A percentile compares a stretch with the other conserved stretches of the same genome.
Evolutionary conservation across 2,329 filamentous ascomycete species (phyloP).

Genomic region (Xylariaceae sp.): DNA sequence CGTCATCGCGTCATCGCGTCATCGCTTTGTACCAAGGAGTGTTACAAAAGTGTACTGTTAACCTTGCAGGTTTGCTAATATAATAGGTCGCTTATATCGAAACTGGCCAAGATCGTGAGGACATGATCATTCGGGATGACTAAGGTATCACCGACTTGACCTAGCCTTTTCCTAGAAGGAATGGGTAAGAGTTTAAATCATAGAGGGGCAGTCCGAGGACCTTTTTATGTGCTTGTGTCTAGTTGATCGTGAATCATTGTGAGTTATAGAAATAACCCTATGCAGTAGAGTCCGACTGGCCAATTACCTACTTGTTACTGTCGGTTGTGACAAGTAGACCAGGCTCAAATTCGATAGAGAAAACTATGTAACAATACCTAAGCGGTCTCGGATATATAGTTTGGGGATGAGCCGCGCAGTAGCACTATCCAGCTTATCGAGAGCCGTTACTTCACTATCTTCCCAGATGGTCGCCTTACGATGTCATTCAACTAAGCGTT

Average conservation of each 20-base stretch:
- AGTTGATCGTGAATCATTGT: neutral
- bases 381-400: too few relatives aligned
- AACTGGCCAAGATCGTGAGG: constrained; percentile 31
- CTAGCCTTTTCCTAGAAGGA: constrained; percentile 7
- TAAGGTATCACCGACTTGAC: neutral
- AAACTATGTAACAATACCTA: too few relatives aligned
- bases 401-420: too few relatives aligned
- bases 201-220: constrained; percentile 9
- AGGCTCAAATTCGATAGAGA: too few relatives aligned
- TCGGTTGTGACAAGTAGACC: too few relatives aligned
- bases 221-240: neutral
- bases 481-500: too few relatives aligned
- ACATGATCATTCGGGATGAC: constrained; percentile 28
- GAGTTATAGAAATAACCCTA: too few relatives aligned
- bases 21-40: constrained; percentile 21
- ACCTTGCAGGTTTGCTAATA: constrained; percentile 1
- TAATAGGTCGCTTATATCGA: constrained; percentile 31
- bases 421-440: too few relatives aligned
- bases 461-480: too few relatives aligned
- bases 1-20: constrained; percentile 26
- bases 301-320: too few relatives aligned
- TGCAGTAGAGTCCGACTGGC: too few relatives aligned
- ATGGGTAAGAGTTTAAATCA: constrained; percentile 10
- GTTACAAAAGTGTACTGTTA: neutral
- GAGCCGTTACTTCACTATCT: too few relatives aligned